Conservation (phyloP, 2,329 filamentous ascomycete species). For the Fusarium sp. region DNA sequence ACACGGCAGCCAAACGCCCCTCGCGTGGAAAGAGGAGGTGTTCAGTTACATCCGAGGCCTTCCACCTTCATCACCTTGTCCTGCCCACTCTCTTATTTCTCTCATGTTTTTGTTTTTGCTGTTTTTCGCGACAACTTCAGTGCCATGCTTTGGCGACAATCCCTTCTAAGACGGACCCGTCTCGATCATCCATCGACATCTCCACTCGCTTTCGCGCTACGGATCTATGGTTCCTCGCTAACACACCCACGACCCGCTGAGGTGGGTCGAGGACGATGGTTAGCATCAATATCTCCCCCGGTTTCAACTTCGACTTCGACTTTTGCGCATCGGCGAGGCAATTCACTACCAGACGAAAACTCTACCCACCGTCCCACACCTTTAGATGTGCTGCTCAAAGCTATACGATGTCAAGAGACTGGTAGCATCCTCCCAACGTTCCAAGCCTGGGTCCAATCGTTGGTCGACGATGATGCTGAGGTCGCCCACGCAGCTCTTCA, state of each 20-base stretch:
- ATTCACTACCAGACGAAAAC: background rate
- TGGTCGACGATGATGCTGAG: conserved; percentile 33
- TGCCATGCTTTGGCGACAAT: conserved; percentile 46
- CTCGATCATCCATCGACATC: conserved; percentile 32
- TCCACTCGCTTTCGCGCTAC: conserved; percentile 35
- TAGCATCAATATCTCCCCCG: conserved; percentile 35
- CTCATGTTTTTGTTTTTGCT: background rate
- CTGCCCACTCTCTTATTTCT: background rate
- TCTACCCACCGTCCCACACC: background rate
- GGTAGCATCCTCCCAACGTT: conserved; percentile 40
- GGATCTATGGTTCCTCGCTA: conserved; percentile 37
- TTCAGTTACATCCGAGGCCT: conserved; percentile 17
- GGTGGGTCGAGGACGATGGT: conserved; percentile 40
- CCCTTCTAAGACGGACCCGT: conserved; percentile 36
- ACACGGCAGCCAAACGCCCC: conserved; percentile 35
- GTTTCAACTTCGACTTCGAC: conserved; percentile 10
- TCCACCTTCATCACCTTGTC: conserved; percentile 1
- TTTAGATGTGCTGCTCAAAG: conserved; percentile 43
- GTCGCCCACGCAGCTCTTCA: conserved; percentile 39
- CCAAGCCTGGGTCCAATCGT: conserved; percentile 39
- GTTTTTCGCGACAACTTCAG: conserved; percentile 6
- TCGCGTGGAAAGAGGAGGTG: conserved; percentile 29
- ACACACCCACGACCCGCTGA: conserved; percentile 31
- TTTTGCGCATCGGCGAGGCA: conserved; percentile 8
- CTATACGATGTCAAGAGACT: conserved; percentile 45